Conservation (phyloP, 2,329 filamentous ascomycete species). For the Exophiala viscosa region DNA sequence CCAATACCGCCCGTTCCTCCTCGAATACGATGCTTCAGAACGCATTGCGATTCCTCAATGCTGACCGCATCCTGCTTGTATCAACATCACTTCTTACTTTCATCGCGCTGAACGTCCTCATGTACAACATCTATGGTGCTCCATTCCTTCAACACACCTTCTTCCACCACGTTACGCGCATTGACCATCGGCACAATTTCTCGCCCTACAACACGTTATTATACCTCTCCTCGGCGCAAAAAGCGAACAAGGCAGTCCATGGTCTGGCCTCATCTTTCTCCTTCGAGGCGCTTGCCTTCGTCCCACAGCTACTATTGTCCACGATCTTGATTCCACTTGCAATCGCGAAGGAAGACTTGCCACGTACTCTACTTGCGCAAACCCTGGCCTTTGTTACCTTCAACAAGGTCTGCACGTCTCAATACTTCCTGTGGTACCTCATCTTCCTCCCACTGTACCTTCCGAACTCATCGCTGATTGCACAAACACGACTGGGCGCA, state of each 20-base stretch:
- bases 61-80: slow-evolving; percentile 36
- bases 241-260: slow-evolving; percentile 34
- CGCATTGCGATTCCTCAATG: slow-evolving; percentile 36
- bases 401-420: slow-evolving; percentile 98
- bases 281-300: slow-evolving; percentile 78
- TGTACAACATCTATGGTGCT: slow-evolving; percentile 74
- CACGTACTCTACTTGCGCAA: slow-evolving; percentile 80
- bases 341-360: slow-evolving; percentile 46
- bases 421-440: slow-evolving; percentile 99
- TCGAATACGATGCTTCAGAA: slow-evolving; percentile 21
- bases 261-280: slow-evolving; percentile 36
- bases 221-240: slow-evolving; percentile 72
- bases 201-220: slow-evolving; percentile 91
- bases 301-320: slow-evolving; percentile 80
- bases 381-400: slow-evolving; percentile 97
- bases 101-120: slow-evolving; percentile 65
- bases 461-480: slow-evolving; percentile 65
- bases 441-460: slow-evolving; percentile 90
- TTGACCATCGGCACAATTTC: slow-evolving; percentile 98
- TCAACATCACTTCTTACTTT: slow-evolving; percentile 70
- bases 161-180: slow-evolving; percentile 84
- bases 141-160: slow-evolving; percentile 88
- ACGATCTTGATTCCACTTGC: slow-evolving; percentile 68
- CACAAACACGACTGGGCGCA: slow-evolving; percentile 58
- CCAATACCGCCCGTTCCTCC: slow-evolving; percentile 3